A percentile compares a stretch with the other conserved stretches of the same genome.
Conservation (phyloP, 1,284 basidiomycete species). For the Boletus sp. region DNA sequence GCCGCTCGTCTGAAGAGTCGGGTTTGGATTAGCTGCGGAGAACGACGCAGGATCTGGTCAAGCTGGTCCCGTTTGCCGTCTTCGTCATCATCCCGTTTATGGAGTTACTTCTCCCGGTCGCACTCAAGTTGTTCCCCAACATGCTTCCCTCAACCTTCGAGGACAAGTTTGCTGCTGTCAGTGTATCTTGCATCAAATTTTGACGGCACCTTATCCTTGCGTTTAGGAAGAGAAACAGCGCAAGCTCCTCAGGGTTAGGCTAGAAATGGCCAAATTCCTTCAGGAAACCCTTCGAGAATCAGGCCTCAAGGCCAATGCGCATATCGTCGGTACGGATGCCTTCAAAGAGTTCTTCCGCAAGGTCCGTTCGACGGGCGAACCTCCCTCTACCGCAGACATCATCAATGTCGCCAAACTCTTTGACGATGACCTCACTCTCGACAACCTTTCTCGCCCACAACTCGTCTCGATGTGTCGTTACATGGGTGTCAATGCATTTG, state of each 20-base stretch:
- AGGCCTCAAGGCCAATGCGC: constrained; percentile 88
- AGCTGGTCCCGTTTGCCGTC: constrained; percentile 93
- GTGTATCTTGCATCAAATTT: constrained; percentile 32
- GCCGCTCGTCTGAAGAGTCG: constrained; percentile 9
- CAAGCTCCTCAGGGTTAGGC: constrained; percentile 90
- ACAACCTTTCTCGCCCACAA: constrained; percentile 97
- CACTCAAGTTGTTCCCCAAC: constrained; percentile 97
- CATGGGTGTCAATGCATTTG: constrained; percentile 98
- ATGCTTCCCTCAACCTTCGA: constrained; percentile 99
- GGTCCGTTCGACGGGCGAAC: constrained; percentile 94
- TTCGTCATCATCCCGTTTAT: constrained; percentile 98
- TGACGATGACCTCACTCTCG: constrained; percentile 96
- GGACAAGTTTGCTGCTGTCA: constrained; percentile 90
- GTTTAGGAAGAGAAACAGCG: constrained; percentile 95
- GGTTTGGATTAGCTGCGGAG: constrained; percentile 69
- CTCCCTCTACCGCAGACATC: constrained; percentile 86
- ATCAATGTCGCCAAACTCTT: constrained; percentile 97
- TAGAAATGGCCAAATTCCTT: constrained; percentile 99
- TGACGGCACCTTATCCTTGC: background rate
- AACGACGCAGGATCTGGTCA: constrained; percentile 91
- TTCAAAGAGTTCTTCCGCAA: constrained; percentile 99
- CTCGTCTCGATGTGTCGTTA: constrained; percentile 97
- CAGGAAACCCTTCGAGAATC: constrained; percentile 97
- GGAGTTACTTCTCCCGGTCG: constrained; percentile 97
- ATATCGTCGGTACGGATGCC: constrained; percentile 91